Evolutionary conservation across 495 filamentous ascomycete genomes (phyloP), one percentile per base, ranked within the genome.

Genomic region (Lentithecium fluviatile): DNA sequence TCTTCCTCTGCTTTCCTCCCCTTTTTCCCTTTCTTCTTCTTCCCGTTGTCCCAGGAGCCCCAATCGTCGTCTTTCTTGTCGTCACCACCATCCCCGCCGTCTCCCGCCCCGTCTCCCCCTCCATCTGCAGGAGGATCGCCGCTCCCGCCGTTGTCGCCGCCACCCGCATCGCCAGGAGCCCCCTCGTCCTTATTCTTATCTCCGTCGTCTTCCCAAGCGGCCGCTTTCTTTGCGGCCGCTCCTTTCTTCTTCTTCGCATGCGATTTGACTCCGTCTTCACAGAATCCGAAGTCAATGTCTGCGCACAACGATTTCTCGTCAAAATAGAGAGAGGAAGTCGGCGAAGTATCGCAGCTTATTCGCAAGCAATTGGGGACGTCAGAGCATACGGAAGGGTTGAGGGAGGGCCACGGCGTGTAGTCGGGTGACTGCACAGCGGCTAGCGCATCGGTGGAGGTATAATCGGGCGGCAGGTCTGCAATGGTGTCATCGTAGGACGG

Each of bases 121-220:
- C 63, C 69, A 42, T 52, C 70, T 58, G 55, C 68, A 10, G 64
- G 72, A 12, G 72, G 72, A 10, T 70, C 70, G 45, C 75, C 72
- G 12, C 75, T n/a, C n/a, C n/a, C 75, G 11, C 71, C 72, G 25
- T 67, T 71, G 26, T 60, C 69, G n/a, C 66, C 73, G 38, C 56
- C 70, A 40, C 64, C 63, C 1, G 57, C 64, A 37, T 58, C 64
- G 8, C 66, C 63, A 61, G 64, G 73, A 8, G 70, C 74, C 13
- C 69, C 74, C 8, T 76, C 74, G n/a, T 82, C 75, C 49, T 83
- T 77, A n/a, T 73, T 73, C 19, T 69, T 72, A 13, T 77, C 73
- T n/a, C 74, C 73, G 6, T 70, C 69, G n/a, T 62, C 68, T 25
- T 60, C 55, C 25, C 40, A 42, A 42, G 58, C 64, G 47, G 12